Base-by-base conservation (phyloP, 331 rosid genomes). In the Dryas integrifolia region DNA sequence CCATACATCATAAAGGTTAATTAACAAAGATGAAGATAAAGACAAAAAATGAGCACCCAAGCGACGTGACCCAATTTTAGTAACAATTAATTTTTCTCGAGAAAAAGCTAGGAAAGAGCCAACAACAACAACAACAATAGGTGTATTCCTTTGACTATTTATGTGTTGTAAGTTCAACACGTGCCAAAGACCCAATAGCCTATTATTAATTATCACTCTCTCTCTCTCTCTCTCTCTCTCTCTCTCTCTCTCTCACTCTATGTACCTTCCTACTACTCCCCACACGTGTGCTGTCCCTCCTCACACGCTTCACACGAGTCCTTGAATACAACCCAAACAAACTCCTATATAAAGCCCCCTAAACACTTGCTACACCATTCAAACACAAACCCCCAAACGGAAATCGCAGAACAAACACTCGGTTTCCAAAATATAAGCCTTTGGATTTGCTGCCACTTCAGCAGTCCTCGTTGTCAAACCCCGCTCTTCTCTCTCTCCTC, bases 141-240 rank as follows among this genome's bases (percentile, higher is more conserved):
- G 55, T 56, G 74, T 44, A 43, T 7, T 70, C 30, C 30, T 70
- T 70, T 56, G 74, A 70, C 74, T 56, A 3, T 12, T 53, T 6
- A 56, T 70, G 48, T 26, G 0, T 1, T 15, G 49, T 0, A n/a
- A 41, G 0, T 62, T 6, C 14, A 7, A 41, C 67, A 62, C 67
- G 67, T 62, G 67, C 18, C 41, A 40, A 9, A 9, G 62, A 21
- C 62, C 59, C 59, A 18, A 53, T 18, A 30, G 35, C 35, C 35
- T 30, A 2, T 30, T 30, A 30, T 30, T 30, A 30, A 30, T 30
- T 30, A 30, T 30, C 35, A 30, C 3, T 30, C 35, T 30, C 35
- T 18, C 21, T 18, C 21, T 18, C 30, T 18, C 21, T 18, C 21
- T 18, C 21, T 18, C 21, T 18, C 21, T 18, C 21, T 18, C 21